Evolutionary conservation across 345 rosid genomes (phyloP).

Genomic region (Populus tremula): DNA sequence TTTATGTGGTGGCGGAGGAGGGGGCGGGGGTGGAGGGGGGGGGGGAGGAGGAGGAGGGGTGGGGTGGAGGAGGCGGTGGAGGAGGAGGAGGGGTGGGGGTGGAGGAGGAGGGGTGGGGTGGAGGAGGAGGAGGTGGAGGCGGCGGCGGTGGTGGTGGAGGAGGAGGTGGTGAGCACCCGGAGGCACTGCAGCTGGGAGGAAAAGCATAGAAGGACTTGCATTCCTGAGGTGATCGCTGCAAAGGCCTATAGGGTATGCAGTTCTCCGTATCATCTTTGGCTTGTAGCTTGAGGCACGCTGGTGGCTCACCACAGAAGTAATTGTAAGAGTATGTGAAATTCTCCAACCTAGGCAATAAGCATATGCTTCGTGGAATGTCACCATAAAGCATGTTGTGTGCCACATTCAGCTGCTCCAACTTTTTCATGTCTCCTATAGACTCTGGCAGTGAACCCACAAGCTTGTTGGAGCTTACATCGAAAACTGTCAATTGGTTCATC

Average conservation of each 20-base stretch:
- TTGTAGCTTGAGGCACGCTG: constrained; percentile 46
- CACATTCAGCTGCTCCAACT: constrained; percentile 73
- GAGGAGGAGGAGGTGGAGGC: neutral
- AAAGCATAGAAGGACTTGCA: constrained; percentile 54
- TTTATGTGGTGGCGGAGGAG: neutral
- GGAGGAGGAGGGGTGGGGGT: constrained; percentile 5
- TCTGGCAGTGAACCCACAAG: constrained; percentile 69
- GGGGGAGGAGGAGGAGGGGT: too few relatives aligned
- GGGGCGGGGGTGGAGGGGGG: neutral
- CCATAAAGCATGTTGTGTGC: constrained; percentile 63
- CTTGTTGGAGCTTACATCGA: constrained; percentile 65
- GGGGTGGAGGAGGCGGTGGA: neutral
- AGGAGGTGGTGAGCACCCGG: constrained; percentile 41
- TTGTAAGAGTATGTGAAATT: constrained; percentile 73
- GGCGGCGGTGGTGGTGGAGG: constrained; percentile 9
- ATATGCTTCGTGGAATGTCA: constrained; percentile 58
- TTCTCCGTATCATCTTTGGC: constrained; percentile 56
- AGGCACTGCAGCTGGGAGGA: constrained; percentile 52
- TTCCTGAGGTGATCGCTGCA: constrained; percentile 55
- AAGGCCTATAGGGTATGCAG: constrained; percentile 59
- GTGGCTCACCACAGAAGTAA: constrained; percentile 61
- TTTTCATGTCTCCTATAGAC: constrained; percentile 63
- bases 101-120: constrained; percentile 42
- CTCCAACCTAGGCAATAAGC: constrained; percentile 59
- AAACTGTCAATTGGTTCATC: constrained; percentile 53